These are phyloP conservation scores for Tuber brumale DNA, from an alignment of 495 filamentous ascomycete species.

Conservation along the genomic window DNA sequence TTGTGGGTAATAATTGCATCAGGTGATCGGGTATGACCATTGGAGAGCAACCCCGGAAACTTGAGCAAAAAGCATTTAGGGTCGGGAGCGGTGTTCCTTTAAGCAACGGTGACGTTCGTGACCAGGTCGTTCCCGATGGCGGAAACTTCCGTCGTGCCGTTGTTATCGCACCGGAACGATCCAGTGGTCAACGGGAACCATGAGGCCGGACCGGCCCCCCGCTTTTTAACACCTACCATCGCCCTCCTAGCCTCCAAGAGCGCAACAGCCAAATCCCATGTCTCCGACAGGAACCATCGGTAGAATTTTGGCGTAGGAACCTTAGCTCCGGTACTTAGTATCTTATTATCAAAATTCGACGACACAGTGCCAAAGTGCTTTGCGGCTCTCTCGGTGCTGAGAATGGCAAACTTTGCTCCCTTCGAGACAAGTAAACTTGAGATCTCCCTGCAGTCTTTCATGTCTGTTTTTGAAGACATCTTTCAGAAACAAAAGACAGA, in stretches of 20 bases:
- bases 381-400: conserved; percentile 19
- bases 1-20: background rate
- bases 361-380: conserved; percentile 12
- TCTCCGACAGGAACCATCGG: conserved; percentile 8
- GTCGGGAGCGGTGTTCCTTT: background rate
- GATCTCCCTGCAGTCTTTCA: conserved; percentile 19
- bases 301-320: conserved; percentile 27
- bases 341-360: conserved; percentile 23
- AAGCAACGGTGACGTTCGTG: background rate
- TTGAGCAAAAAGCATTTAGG: conserved; percentile 20
- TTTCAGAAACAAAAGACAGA: conserved; percentile 25
- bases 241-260: conserved; percentile 16
- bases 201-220: conserved; percentile 25
- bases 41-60: conserved; percentile 17
- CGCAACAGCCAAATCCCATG: conserved; percentile 23
- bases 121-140: conserved; percentile 17
- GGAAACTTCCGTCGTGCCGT: conserved; percentile 22
- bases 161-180: conserved; percentile 25
- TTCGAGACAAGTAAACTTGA: conserved; percentile 12
- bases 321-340: conserved; percentile 20
- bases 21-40: background rate
- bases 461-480: conserved; percentile 14
- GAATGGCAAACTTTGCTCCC: conserved; percentile 19
- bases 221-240: conserved; percentile 17
- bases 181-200: conserved; percentile 21